A percentile compares a stretch with the other conserved stretches of the same genome.
Evolutionary conservation across 2,329 filamentous ascomycete genomes (phyloP).

Genomic region (Rugonectria rugulosa): DNA sequence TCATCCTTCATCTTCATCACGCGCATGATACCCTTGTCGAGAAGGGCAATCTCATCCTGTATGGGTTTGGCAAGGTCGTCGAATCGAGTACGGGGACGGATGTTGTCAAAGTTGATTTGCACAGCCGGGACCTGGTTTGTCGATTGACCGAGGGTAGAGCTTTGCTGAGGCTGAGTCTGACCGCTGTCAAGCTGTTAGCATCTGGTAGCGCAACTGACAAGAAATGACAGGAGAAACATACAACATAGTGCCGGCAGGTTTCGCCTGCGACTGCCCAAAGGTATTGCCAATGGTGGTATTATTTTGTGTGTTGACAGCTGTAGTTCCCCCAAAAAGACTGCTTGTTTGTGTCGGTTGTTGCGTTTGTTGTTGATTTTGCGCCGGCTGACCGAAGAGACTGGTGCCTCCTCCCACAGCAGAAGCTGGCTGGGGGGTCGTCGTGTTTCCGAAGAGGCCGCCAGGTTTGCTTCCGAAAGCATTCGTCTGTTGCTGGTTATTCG

Average conservation of each 20-base stretch:
- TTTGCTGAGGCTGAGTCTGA: conserved; percentile 41
- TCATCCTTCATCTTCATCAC: conserved; percentile 83
- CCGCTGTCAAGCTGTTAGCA: conserved; percentile 38
- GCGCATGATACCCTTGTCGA: conserved; percentile 81
- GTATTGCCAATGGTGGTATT: conserved; percentile 39
- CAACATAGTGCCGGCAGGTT: conserved; percentile 44
- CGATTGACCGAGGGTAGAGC: conserved; percentile 39
- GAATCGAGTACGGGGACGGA: conserved; percentile 89
- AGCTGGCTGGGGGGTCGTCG: conserved; percentile 21
- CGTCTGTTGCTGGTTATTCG: conserved; percentile 30
- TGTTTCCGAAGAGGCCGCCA: conserved; percentile 24
- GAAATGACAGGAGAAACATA: conserved; percentile 28
- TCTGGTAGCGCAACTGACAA: neutral
- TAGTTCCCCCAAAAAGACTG: conserved; percentile 41
- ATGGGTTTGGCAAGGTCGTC: conserved; percentile 86
- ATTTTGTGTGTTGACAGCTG: conserved; percentile 27
- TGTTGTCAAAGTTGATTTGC: conserved; percentile 78
- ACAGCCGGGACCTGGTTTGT: conserved; percentile 71
- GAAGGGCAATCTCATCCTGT: conserved; percentile 77
- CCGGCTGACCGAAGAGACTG: conserved; percentile 38
- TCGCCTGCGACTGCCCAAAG: conserved; percentile 46
- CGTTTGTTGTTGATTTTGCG: conserved; percentile 27
- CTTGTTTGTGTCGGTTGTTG: conserved; percentile 39
- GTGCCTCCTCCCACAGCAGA: conserved; percentile 25
- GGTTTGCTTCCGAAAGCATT: neutral